Evolutionary conservation across 176 grass and related monocot species (phyloP).

Genomic region (Ensete ventricosum): DNA sequence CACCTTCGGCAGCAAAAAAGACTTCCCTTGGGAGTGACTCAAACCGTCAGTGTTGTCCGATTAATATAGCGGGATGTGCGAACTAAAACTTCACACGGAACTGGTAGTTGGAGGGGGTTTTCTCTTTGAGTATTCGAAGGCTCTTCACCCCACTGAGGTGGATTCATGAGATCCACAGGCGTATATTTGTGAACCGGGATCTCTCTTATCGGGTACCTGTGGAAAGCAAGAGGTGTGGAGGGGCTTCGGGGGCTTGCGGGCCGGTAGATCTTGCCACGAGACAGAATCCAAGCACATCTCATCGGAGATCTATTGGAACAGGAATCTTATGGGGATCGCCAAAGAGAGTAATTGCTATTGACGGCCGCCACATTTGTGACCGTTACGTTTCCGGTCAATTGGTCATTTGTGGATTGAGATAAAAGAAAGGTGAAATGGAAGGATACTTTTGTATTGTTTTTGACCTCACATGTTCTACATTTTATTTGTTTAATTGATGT

Average conservation of each 20-base stretch:
- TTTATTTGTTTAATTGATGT: too few species aligned
- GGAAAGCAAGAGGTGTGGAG: not conserved
- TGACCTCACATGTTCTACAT: too few species aligned
- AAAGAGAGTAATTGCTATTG: too few species aligned
- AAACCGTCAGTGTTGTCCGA: not conserved
- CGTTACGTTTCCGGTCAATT: too few species aligned
- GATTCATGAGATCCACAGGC: constrained; percentile 8
- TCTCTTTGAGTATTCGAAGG: not conserved
- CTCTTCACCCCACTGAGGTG: constrained; percentile 1
- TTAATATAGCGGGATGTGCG: not conserved
- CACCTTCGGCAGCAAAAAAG: not conserved
- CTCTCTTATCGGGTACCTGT: not conserved
- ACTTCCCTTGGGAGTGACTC: too few species aligned
- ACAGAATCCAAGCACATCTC: not conserved
- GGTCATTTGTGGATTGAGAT: too few species aligned
- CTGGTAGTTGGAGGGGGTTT: not conserved
- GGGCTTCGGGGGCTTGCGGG: not conserved
- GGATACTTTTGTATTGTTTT: too few species aligned
- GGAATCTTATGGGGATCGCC: too few species aligned
- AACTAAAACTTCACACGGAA: not conserved
- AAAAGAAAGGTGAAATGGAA: too few species aligned
- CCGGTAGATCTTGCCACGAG: not conserved
- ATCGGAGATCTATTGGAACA: too few species aligned
- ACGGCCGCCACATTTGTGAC: too few species aligned
- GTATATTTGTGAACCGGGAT: not conserved